Percentiles rank a stretch among this genome's conserved stretches.
Conservation (phyloP, 164 flowering plant genomes). For the Vitis vinifera region DNA sequence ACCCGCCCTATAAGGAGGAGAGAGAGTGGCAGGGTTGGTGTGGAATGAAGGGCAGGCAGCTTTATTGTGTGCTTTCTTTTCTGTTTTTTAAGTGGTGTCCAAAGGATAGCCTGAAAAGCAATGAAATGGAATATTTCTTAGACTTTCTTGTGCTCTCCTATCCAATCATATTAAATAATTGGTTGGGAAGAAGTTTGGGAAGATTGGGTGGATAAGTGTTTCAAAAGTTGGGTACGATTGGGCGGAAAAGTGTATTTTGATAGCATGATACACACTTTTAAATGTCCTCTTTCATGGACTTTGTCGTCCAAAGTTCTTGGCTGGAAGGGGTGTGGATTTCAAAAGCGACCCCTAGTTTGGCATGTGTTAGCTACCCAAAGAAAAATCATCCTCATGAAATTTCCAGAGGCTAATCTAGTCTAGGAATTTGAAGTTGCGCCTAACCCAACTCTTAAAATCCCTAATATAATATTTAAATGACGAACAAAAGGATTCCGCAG, state of each 20-base stretch:
- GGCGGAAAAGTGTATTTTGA: not conserved
- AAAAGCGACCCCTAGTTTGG: not conserved
- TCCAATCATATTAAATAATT: too few species aligned
- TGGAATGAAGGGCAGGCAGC: not conserved
- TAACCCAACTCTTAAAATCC: too few species aligned
- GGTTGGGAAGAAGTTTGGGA: not conserved
- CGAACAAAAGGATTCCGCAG: too few species aligned
- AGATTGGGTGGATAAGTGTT: slow-evolving; percentile 2
- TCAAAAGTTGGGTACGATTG: slow-evolving; percentile 2
- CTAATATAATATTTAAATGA: too few species aligned
- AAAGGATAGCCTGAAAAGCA: not conserved
- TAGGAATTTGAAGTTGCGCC: too few species aligned
- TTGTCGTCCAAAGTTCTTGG: too few species aligned
- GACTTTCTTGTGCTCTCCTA: too few species aligned
- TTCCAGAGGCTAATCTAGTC: too few species aligned
- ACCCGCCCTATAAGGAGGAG: not conserved
- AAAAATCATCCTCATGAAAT: too few species aligned
- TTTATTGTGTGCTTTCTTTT: slow-evolving; percentile 1
- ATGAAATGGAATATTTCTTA: slow-evolving; percentile 2
- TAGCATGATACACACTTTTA: too few species aligned
- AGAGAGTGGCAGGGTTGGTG: not conserved
- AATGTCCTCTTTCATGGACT: too few species aligned
- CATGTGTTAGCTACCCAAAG: not conserved
- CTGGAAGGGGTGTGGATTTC: too few species aligned
- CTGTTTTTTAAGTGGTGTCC: not conserved